Evolutionary conservation across 2,329 filamentous ascomycete species (phyloP).

Genomic region (Verticillium nonalfalfae): DNA sequence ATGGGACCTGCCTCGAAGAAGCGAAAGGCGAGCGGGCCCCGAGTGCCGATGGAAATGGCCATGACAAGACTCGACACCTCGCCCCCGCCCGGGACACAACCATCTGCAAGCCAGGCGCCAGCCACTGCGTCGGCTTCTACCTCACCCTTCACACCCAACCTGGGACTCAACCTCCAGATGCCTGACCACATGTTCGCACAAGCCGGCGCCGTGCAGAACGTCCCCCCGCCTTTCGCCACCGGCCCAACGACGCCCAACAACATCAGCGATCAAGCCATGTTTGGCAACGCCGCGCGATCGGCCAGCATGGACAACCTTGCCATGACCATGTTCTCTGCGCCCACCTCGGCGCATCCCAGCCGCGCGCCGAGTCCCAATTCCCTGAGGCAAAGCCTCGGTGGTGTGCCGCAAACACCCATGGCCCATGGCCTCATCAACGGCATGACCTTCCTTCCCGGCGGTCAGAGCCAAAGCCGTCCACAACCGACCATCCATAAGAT

Average conservation of each 20-base stretch:
- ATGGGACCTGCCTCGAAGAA: conserved; percentile 68
- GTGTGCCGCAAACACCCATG: conserved; percentile 35
- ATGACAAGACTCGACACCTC: conserved; percentile 76
- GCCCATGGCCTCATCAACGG: conserved; percentile 39
- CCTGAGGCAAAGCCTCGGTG: conserved; percentile 37
- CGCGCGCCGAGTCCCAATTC: conserved; percentile 68
- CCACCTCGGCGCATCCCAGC: conserved; percentile 67
- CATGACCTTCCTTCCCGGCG: conserved; percentile 36
- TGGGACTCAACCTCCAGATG: conserved; percentile 34
- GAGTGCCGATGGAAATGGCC: conserved; percentile 65
- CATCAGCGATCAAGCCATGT: conserved; percentile 53
- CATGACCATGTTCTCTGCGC: conserved; percentile 63
- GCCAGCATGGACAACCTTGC: conserved; percentile 60
- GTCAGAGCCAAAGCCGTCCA: conserved; percentile 13
- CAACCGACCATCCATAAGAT: conserved; percentile 69
- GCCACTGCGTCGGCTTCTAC: conserved; percentile 27
- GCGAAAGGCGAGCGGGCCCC: conserved; percentile 69
- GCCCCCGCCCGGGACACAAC: conserved; percentile 29
- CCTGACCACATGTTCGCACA: conserved; percentile 24
- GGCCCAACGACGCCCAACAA: conserved; percentile 59
- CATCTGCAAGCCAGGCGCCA: conserved; percentile 28
- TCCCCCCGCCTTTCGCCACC: conserved; percentile 33
- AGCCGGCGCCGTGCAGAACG: conserved; percentile 10
- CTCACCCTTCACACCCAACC: conserved; percentile 48
- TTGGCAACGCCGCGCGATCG: conserved; percentile 50